Base-by-base conservation (phyloP, 345 rosid species). In the Stellera chamaejasme region DNA sequence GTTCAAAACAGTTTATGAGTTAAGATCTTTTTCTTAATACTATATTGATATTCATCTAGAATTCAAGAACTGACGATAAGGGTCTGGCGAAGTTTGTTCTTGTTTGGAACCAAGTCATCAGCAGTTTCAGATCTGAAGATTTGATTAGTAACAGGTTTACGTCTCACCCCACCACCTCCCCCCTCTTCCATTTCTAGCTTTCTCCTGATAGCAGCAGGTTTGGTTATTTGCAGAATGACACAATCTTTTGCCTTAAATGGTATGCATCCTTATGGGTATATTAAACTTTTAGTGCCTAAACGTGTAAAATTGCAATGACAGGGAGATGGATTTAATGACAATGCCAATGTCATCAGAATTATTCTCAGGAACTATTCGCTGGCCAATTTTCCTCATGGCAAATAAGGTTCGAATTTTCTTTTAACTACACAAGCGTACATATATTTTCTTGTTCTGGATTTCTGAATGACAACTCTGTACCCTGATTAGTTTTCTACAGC, bases 321-420 rank as follows among this genome's bases (percentile, higher is more conserved):
- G 98, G 83, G 98, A 92, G 65, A 65, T 92, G 77, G 88, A 81
- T 74, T 74, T 88, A 76, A 92, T 92, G 98, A 75, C 62, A 6
- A 92, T 92, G 52, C 86, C 93, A 11, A 75, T 80, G 79, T 73
- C 90, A 28, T 61, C 83, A 44, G 87, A 89, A 69, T 69, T 83
- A 59, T 65, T 81, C 52, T 69, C 74, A 27, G 93, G 79, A 69
- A 74, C 75, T 56, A 69, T 92, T 67, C 81, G 77, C 45, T 92
- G 98, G 98, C 98, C 98, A 13, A 79, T 92, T 66, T 92, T 92
- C 70, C 95, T 92, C 65, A 81, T 92, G 32, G 88, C 96, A 65
- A 81, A 79, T 75, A 81, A 92, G 95, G 96, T 92, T 69, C 55
- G 28, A 32, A 51, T 63, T 50, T 46, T 44, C 10, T 25, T 36